A percentile compares a stretch with the other conserved stretches of the same genome.
Conservation (phyloP, 768 basidiomycete genomes). For the Jaapia argillacea region DNA sequence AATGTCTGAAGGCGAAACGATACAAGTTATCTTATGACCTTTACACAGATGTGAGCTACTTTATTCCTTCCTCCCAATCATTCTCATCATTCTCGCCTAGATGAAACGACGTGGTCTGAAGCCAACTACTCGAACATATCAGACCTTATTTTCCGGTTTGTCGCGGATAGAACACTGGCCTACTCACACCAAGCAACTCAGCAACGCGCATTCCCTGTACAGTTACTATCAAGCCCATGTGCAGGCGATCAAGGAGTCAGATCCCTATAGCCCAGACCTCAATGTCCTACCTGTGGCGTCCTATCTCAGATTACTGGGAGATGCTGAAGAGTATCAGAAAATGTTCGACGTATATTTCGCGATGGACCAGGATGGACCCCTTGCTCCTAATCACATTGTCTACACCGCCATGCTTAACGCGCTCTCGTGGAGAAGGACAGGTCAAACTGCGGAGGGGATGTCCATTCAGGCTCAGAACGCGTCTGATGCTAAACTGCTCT, state of each 20-base stretch:
- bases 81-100: constrained; percentile 24
- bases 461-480: constrained; percentile 31
- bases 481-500: constrained; percentile 61
- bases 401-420: constrained; percentile 61
- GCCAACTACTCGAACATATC: constrained; percentile 58
- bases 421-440: constrained; percentile 20
- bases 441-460: constrained; percentile 8
- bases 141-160: constrained; percentile 59
- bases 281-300: constrained; percentile 38
- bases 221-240: constrained; percentile 43
- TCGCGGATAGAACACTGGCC: constrained; percentile 54
- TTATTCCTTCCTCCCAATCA: background rate
- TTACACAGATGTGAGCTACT: constrained; percentile 52
- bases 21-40: constrained; percentile 55
- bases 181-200: constrained; percentile 47
- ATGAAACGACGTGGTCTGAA: constrained; percentile 80
- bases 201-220: constrained; percentile 51
- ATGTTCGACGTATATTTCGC: constrained; percentile 71
- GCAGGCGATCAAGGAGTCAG: constrained; percentile 34
- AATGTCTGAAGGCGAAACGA: constrained; percentile 44
- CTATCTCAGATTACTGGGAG: constrained; percentile 62
- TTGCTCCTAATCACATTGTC: constrained; percentile 49
- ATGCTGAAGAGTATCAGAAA: constrained; percentile 46
- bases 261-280: constrained; percentile 37
- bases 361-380: constrained; percentile 50